Conservation (phyloP, 2,329 filamentous ascomycete species). For the Byssothecium circinans region DNA sequence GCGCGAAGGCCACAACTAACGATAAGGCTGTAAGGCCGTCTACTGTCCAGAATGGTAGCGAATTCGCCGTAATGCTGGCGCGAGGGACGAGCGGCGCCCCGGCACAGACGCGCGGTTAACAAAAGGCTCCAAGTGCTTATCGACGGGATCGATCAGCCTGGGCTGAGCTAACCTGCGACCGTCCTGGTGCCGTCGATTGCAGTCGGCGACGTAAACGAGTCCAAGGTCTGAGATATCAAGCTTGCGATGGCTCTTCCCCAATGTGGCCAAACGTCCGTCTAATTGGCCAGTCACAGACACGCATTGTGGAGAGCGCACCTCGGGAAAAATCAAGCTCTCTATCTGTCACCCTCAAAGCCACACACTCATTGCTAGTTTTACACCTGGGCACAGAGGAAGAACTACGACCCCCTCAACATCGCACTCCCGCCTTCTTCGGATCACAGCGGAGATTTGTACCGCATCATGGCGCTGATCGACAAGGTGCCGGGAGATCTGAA, state of each 20-base stretch:
- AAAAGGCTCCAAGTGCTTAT: background rate
- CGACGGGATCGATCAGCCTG: background rate
- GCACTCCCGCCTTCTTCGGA: background rate
- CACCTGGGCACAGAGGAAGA: background rate
- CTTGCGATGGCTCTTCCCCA: slow-evolving; percentile 1
- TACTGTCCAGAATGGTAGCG: background rate
- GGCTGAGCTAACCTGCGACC: background rate
- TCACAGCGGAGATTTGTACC: background rate
- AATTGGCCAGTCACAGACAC: slow-evolving; percentile 10
- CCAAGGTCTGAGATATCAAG: background rate
- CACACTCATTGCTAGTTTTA: background rate
- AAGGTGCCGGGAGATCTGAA: slow-evolving; percentile 69
- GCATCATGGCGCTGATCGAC: slow-evolving; percentile 62
- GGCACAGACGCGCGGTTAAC: background rate
- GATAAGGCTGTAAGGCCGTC: background rate
- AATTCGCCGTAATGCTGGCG: no score
- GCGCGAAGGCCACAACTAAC: no score
- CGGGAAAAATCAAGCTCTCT: slow-evolving; percentile 3
- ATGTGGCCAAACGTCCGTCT: slow-evolving; percentile 15
- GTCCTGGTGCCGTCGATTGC: background rate
- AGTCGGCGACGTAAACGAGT: background rate
- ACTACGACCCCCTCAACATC: background rate
- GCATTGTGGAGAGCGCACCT: slow-evolving; percentile 10
- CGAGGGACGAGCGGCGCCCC: no score
- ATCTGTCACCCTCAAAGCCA: background rate